A percentile compares a stretch with the other conserved stretches of the same genome.
These are phyloP conservation scores for Trichosanthes truncata DNA, from an alignment of 306 rosid species.

Conservation along the genomic window DNA sequence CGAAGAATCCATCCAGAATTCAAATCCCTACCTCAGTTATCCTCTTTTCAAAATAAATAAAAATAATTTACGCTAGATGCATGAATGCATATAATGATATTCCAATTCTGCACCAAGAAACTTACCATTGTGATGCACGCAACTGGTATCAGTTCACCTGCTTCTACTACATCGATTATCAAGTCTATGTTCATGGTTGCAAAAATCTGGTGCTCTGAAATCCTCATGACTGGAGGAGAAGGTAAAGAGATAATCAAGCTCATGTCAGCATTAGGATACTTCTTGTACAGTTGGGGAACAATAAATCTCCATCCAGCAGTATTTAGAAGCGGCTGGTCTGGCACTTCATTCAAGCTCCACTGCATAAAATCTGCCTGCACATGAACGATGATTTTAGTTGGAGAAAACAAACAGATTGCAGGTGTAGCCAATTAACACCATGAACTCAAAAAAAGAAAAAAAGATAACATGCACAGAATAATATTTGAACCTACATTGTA, in stretches of 20 bases:
- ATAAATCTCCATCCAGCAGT: conserved; percentile 93
- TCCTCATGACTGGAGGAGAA: conserved; percentile 58
- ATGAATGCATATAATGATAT: neutral
- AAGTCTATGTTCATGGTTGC: conserved; percentile 42
- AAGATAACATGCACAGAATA: too few relatives aligned
- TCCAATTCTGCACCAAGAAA: neutral
- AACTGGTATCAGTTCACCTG: conserved; percentile 48
- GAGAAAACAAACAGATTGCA: neutral
- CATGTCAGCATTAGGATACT: conserved; percentile 77
- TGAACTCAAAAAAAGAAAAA: neutral
- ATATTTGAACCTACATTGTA: conserved; percentile 45
- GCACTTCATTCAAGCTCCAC: conserved; percentile 78
- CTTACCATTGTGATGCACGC: conserved; percentile 87
- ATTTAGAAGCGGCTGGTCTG: conserved; percentile 72
- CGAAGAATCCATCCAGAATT: neutral
- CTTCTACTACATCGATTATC: conserved; percentile 56
- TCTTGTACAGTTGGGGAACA: conserved; percentile 81
- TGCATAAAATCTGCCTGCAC: conserved; percentile 83
- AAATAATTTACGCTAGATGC: neutral
- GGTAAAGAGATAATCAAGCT: conserved; percentile 68
- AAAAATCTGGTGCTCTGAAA: conserved; percentile 43
- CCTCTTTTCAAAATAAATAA: neutral
- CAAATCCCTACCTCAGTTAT: neutral
- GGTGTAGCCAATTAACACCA: neutral
- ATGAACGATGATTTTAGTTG: conserved; percentile 12